These are phyloP conservation scores for Pythium periplocum DNA, from an alignment of 352 stramenopile genomes.

Conservation along the genomic window DNA sequence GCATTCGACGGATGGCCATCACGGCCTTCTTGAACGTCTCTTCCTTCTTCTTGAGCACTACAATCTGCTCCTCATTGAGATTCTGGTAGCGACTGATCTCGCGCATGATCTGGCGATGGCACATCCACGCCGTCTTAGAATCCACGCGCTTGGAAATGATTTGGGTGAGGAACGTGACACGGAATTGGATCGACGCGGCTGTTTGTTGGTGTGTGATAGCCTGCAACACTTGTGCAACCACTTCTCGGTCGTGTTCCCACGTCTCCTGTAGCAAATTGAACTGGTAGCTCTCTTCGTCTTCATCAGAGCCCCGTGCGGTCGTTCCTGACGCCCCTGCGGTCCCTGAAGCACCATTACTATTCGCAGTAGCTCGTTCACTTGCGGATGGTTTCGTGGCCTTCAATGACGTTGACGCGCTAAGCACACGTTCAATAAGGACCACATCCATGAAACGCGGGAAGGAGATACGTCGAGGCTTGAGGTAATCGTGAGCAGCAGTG, in stretches of 20 bases:
- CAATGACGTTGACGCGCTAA: constrained; percentile 23
- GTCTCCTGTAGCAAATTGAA: constrained; percentile 67
- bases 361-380: not conserved
- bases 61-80: constrained; percentile 60
- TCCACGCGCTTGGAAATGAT: constrained; percentile 59
- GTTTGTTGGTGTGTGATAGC: constrained; percentile 56
- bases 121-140: constrained; percentile 75
- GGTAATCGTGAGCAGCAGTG: constrained; percentile 47
- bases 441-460: constrained; percentile 59
- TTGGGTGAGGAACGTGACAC: constrained; percentile 60
- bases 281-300: constrained; percentile 73
- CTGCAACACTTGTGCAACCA: constrained; percentile 38
- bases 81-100: constrained; percentile 68
- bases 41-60: constrained; percentile 58
- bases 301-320: constrained; percentile 2
- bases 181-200: constrained; percentile 50
- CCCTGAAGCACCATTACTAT: not conserved
- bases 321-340: not conserved
- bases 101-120: constrained; percentile 73
- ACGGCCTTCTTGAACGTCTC: constrained; percentile 68
- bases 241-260: constrained; percentile 53
- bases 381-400: constrained; percentile 5
- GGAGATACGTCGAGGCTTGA: constrained; percentile 53
- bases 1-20: constrained; percentile 42
- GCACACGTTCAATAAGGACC: constrained; percentile 42